These are phyloP conservation scores for Pelargonium myrrhifolium DNA, from an alignment of 441 rosid species.

Conservation along the genomic window DNA sequence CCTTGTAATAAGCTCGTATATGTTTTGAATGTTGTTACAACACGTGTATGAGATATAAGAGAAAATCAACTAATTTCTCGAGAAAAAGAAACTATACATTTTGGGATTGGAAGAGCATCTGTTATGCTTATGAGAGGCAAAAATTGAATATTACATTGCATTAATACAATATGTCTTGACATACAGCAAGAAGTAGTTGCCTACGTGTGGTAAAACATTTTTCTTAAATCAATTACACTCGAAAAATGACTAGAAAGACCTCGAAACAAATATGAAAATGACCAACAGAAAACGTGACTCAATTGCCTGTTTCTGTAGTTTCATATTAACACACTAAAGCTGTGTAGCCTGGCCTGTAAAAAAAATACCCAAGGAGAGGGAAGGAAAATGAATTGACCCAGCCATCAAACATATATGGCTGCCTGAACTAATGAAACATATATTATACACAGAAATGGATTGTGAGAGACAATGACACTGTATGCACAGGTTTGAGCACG, in stretches of 20 bases:
- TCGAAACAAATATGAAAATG: slow-evolving; percentile 19
- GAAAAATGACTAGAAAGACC: slow-evolving; percentile 22
- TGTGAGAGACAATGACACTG: slow-evolving; percentile 22
- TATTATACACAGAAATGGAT: slow-evolving; percentile 28
- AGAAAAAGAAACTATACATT: no score
- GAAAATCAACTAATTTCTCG: no score
- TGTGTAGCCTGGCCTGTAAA: slow-evolving; percentile 22
- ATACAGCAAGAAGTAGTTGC: slow-evolving; percentile 24
- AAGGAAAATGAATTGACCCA: slow-evolving; percentile 25
- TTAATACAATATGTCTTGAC: slow-evolving; percentile 20
- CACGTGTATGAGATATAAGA: no score
- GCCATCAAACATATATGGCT: slow-evolving; percentile 21
- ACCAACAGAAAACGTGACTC: slow-evolving; percentile 21
- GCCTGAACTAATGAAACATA: slow-evolving; percentile 17
- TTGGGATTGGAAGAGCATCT: no score
- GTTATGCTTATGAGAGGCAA: neutral
- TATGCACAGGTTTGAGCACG: slow-evolving; percentile 37
- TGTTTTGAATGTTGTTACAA: no score
- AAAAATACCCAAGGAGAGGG: slow-evolving; percentile 43
- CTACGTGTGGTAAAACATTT: slow-evolving; percentile 27
- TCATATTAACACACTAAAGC: slow-evolving; percentile 31
- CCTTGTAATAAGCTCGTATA: no score
- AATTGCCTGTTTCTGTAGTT: slow-evolving; percentile 20
- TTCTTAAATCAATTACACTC: slow-evolving; percentile 22
- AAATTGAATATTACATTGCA: slow-evolving; percentile 11